Base-by-base conservation (phyloP, 768 basidiomycete species). In the Neoboletus brunneissimus region DNA sequence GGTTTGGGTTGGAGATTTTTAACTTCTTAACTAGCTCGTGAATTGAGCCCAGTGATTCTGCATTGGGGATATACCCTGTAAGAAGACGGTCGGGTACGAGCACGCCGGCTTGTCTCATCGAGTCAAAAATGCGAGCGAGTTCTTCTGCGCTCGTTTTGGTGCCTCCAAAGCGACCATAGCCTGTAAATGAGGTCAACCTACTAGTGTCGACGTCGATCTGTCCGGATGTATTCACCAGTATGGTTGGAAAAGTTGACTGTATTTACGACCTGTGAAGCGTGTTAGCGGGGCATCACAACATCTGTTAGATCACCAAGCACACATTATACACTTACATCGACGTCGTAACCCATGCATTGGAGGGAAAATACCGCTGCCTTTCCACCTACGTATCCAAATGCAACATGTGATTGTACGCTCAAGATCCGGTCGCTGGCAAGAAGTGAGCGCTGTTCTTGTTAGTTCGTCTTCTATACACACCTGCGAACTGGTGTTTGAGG, bases 211-310 rank as follows among this genome's bases (percentile, higher is more conserved):
- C 0, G n/a, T 29, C 32, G 23, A 61, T 4, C 9, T 18, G 18
- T 12, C 27, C 4, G 16, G 35, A 22, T 22, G 16, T 5, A 64
- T 79, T 53, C 53, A 90, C 93, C 94, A 7, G 93, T 81, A 69
- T 99, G 96, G 63, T 98, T 99, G 9, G 91, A 91, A 70, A 90
- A 98, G 65, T 97, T 90, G 37, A 98, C 95, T 1, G 93, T 93
- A 67, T 94, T 95, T 22, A 96, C 82, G 53, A 88, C 81, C 89
- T 91, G 54, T 9, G 46, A 32, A 3, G 41, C n/a, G 40, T 32
- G 53, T 59, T 50, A 51, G 64, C 53, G 50, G 27, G 34, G 18
- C 11, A 45, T 46, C 25, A 29, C 20, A 2, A 27, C 8, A 23
- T 31, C 22, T 10, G 29, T 44, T 32, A 46, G 44, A 31, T 40